These are phyloP conservation scores for Glonium stellatum DNA, from an alignment of 495 filamentous ascomycete genomes.

Conservation along the genomic window DNA sequence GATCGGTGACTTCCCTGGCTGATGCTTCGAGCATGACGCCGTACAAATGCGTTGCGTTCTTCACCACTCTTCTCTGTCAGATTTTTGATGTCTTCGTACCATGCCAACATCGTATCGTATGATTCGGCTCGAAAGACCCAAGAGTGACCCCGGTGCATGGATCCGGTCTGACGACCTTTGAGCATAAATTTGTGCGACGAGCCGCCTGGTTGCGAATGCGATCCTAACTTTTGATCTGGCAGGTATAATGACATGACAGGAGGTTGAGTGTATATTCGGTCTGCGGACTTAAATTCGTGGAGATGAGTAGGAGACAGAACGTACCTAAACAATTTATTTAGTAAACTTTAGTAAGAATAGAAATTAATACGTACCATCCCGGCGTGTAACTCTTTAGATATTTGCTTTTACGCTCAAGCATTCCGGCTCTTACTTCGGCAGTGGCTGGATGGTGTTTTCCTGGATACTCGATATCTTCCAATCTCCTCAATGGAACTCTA, in stretches of 20 bases:
- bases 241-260: conserved; percentile 96
- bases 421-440: conserved; percentile 77
- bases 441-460: conserved; percentile 83
- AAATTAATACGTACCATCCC: conserved; percentile 65
- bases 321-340: conserved; percentile 56
- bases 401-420: conserved; percentile 96
- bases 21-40: conserved; percentile 64
- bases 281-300: conserved; percentile 94
- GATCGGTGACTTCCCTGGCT: conserved; percentile 64
- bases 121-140: conserved; percentile 97
- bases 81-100: conserved; percentile 87
- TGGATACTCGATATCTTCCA: conserved; percentile 88
- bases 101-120: conserved; percentile 92
- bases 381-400: conserved; percentile 97
- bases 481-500: conserved; percentile 63
- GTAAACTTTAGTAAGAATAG: conserved; percentile 29
- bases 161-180: conserved; percentile 87
- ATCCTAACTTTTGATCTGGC: conserved; percentile 89
- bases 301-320: conserved; percentile 93
- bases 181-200: conserved; percentile 98
- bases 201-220: conserved; percentile 74
- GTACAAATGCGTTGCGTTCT: conserved; percentile 79
- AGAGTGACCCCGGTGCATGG: conserved; percentile 89
- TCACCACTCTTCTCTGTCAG: conserved; percentile 84
- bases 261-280: conserved; percentile 58